Evolutionary conservation across 2,329 filamentous ascomycete genomes (phyloP), one percentile per base, ranked within the genome.

Genomic region (Fusarium azukiicola): DNA sequence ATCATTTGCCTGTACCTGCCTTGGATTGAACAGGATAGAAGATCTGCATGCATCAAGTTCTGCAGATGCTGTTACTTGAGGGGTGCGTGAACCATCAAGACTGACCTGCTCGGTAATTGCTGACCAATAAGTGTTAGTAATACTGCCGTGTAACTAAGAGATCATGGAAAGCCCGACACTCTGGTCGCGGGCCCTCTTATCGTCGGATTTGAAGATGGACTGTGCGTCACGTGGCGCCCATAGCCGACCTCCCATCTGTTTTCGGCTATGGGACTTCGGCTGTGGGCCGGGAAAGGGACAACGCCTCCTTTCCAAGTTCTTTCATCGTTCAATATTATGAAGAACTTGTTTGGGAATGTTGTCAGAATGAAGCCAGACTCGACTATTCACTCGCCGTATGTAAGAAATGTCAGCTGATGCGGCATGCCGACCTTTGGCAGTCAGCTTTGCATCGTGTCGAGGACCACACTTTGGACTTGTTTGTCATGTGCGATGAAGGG

Each of bases 241-340:
- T 42, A 61, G 17, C 56, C 56, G 56, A 61, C 17, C 56, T 8
- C 21, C 23, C 5, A 42, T 23, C 56, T 36, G 56, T 40, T n/a
- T 11, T 61, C 56, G 56, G 56, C 56, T 61, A 61, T 16, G 56
- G 56, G 56, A 42, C 56, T 42, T 12, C 4, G 56, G 36, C 14
- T 61, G 38, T 61, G 56, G 36, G 56, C 56, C 56, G 56, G 56
- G 21, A 61, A 61, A 23, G n/a, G 56, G 9, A 61, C 56, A 61
- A 19, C 36, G 21, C 54, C 23, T 58, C n/a, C 32, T 56, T 38
- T 13, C 38, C 6, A n/a, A 27, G 4, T 21, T 7, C 9, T 38
- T 8, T 36, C 7, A 9, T 36, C 27, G 36, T 10, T 17, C 4
- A 19, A 36, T 7, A 21, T 36, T 27, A 14, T 4, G 27, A 32